Conservation (phyloP, 2,329 filamentous ascomycete genomes). For the Stromatinia cepivora region DNA sequence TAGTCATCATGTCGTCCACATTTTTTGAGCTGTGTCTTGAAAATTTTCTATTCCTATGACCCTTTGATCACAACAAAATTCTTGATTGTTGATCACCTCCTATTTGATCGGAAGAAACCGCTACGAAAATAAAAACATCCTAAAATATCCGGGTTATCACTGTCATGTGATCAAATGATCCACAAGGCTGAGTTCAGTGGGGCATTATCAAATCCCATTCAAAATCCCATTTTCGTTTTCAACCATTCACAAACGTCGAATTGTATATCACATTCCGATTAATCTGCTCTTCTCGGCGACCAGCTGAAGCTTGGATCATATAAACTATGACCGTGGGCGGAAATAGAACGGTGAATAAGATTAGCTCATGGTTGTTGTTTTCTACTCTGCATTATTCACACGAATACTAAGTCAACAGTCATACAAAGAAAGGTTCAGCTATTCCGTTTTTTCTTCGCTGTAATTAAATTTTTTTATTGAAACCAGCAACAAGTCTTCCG, state of each 20-base stretch:
- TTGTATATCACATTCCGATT: background rate
- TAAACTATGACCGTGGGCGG: background rate
- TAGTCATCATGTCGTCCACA: background rate
- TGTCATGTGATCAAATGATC: conserved; percentile 15
- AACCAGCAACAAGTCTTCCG: background rate
- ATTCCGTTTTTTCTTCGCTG: conserved; percentile 13
- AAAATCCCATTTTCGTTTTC: background rate
- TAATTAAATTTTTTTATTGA: background rate
- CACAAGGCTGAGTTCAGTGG: conserved; percentile 10
- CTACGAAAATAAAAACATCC: background rate
- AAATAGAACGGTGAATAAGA: background rate
- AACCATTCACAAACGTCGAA: background rate
- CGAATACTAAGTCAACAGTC: background rate
- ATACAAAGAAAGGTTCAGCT: conserved; percentile 9
- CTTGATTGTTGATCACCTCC: background rate
- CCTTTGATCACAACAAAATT: background rate
- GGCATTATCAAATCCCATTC: background rate
- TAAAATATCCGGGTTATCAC: no score
- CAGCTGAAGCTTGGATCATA: background rate
- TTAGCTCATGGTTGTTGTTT: background rate
- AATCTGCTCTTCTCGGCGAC: background rate
- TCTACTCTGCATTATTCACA: background rate
- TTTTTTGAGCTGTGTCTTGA: background rate
- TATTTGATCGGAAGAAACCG: conserved; percentile 9
- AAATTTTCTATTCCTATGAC: background rate